A percentile compares a stretch with the other conserved stretches of the same genome.
Evolutionary conservation across 768 basidiomycete species (phyloP).

Genomic region (Lentinula boryana): DNA sequence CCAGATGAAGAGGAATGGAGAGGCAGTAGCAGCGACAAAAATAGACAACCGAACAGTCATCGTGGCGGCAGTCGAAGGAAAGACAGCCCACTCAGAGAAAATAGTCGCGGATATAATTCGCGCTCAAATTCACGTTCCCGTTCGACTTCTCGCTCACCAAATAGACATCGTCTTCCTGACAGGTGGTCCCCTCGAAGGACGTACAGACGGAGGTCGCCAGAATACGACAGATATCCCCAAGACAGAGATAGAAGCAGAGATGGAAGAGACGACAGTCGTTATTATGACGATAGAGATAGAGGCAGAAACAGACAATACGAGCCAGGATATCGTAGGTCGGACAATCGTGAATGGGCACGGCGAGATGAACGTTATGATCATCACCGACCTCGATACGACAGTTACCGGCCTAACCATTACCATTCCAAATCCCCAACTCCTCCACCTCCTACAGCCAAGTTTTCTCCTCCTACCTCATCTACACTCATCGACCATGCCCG

Average conservation of each 20-base stretch:
- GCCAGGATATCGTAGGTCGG: constrained; percentile 18
- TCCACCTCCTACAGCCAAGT: not conserved
- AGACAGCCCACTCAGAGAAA: constrained; percentile 33
- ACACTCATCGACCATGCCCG: constrained; percentile 6
- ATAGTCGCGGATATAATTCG: constrained; percentile 3
- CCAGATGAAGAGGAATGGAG: constrained; percentile 35
- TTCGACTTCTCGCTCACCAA: constrained; percentile 30
- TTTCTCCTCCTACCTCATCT: constrained; percentile 3
- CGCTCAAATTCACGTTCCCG: constrained; percentile 28
- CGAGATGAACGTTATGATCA: constrained; percentile 21
- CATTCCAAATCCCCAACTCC: not conserved
- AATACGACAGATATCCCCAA: not conserved
- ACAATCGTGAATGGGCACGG: constrained; percentile 28
- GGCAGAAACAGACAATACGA: constrained; percentile 21
- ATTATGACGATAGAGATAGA: constrained; percentile 19
- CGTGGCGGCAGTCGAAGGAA: constrained; percentile 1
- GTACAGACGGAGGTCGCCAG: constrained; percentile 16
- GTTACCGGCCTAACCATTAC: not conserved
- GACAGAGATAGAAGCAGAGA: constrained; percentile 4
- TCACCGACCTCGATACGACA: constrained; percentile 15
- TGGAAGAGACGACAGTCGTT: not conserved
- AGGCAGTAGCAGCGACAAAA: constrained; percentile 28
- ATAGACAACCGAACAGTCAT: constrained; percentile 19
- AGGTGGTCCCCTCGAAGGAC: constrained; percentile 22
- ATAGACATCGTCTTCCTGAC: constrained; percentile 25